phyloP scores from a whole-genome alignment of 2,329 filamentous ascomycete genomes.

The Penicillium sp. region DNA sequence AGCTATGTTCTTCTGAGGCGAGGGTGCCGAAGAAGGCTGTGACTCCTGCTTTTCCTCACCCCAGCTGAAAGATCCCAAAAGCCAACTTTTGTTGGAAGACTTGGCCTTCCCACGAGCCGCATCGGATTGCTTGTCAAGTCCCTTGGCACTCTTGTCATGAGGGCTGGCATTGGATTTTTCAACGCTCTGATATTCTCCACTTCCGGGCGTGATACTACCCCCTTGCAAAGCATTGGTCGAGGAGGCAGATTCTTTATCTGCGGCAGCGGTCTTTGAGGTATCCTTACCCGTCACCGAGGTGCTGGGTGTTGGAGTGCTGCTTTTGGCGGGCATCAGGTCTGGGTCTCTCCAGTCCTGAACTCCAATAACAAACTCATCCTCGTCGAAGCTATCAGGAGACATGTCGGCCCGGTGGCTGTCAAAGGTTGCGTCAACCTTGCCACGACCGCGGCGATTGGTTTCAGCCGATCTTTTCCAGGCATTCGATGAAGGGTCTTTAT shows the following conservation, averaged over 20 bases:
- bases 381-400: conserved; percentile 33
- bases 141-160: conserved; percentile 16
- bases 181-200: conserved; percentile 65
- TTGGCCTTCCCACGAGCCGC: conserved; percentile 10
- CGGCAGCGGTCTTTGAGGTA: conserved; percentile 30
- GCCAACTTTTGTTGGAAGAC: conserved; percentile 32
- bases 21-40: conserved; percentile 15
- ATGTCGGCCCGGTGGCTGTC: conserved; percentile 25
- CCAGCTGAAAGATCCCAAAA: conserved; percentile 37
- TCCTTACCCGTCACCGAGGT: conserved; percentile 25
- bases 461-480: conserved; percentile 20
- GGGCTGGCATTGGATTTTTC: conserved; percentile 30
- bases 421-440: conserved; percentile 11
- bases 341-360: conserved; percentile 85
- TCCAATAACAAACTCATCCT: conserved; percentile 76
- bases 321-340: conserved; percentile 60
- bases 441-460: conserved; percentile 29
- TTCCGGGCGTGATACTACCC: conserved; percentile 70
- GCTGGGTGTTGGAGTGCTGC: conserved; percentile 27
- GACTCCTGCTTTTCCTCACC: conserved; percentile 18
- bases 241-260: conserved; percentile 32
- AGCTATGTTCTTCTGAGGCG: conserved; percentile 8
- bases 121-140: conserved; percentile 10
- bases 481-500: conserved; percentile 40
- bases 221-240: conserved; percentile 53